phyloP scores from a whole-genome alignment of 257 asterid genomes.

The Buddleja alternifolia region DNA sequence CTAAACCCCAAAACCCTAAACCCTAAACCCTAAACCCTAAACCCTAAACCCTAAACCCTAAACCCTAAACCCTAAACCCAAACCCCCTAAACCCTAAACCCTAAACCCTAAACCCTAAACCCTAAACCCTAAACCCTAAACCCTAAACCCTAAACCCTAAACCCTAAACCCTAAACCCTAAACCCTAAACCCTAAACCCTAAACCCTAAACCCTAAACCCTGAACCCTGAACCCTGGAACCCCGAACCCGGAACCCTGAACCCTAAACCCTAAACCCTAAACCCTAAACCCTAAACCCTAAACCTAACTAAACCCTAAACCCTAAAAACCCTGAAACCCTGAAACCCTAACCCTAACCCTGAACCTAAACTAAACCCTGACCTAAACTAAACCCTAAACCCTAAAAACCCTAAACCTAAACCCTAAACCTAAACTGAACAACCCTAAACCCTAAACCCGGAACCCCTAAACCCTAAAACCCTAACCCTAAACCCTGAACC shows the following conservation, averaged over 20 bases:
- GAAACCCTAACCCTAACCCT: conserved; percentile 27
- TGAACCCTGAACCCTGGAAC: too few relatives aligned
- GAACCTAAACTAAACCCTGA: conserved; percentile 20
- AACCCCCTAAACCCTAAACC: too few relatives aligned
- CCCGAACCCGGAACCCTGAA: conserved; percentile 24
- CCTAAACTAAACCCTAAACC: conserved; percentile 17
- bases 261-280: conserved; percentile 27
- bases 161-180: conserved; percentile 29
- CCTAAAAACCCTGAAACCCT: conserved; percentile 27
- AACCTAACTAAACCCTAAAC: conserved; percentile 23
- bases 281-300: conserved; percentile 30
- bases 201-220: conserved; percentile 32
- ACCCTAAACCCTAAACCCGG: conserved; percentile 28
- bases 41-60: conserved; percentile 39
- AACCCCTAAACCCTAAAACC: too few relatives aligned
- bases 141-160: conserved; percentile 30
- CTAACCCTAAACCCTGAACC: conserved; percentile 17
- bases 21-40: conserved; percentile 30
- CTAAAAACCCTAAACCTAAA: conserved; percentile 12
- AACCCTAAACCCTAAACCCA: conserved; percentile 30
- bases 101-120: conserved; percentile 30
- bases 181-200: conserved; percentile 33
- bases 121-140: conserved; percentile 27
- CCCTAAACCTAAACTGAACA: conserved; percentile 26
- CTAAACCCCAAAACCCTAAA: conserved; percentile 30